phyloP scores from a whole-genome alignment of 805 yeast species.

The Ogataea ramenticola region DNA sequence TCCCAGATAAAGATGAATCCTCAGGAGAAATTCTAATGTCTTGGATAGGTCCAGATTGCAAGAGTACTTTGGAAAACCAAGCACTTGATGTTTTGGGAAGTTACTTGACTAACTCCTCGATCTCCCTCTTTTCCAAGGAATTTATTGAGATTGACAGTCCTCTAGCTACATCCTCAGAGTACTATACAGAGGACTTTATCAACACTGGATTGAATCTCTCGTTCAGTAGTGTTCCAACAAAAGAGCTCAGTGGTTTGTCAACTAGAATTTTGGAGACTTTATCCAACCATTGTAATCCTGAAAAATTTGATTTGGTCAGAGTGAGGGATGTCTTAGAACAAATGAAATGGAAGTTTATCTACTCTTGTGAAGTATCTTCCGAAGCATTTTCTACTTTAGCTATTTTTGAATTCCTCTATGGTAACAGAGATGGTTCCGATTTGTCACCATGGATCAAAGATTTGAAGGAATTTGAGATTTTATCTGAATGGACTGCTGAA shows the following conservation, averaged over 20 bases:
- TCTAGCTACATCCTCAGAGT: slow-evolving; percentile 61
- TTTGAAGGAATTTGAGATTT: slow-evolving; percentile 51
- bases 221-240: slow-evolving; percentile 72
- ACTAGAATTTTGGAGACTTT: slow-evolving; percentile 43
- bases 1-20: slow-evolving; percentile 86
- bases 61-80: slow-evolving; percentile 43
- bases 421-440: slow-evolving; percentile 53
- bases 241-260: slow-evolving; percentile 47
- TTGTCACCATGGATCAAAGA: slow-evolving; percentile 48
- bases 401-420: slow-evolving; percentile 75
- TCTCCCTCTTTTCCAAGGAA: slow-evolving; percentile 63
- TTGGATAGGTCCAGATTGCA: slow-evolving; percentile 75
- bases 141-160: slow-evolving; percentile 83
- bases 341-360: slow-evolving; percentile 51
- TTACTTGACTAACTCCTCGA: slow-evolving; percentile 71
- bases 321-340: slow-evolving; percentile 65
- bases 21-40: slow-evolving; percentile 67
- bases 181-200: slow-evolving; percentile 67
- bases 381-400: slow-evolving; percentile 57
- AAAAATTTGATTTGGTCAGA: slow-evolving; percentile 53
- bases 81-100: slow-evolving; percentile 68
- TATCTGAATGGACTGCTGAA: slow-evolving; percentile 52
- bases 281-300: slow-evolving; percentile 39
- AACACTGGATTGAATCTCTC: slow-evolving; percentile 51
- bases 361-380: slow-evolving; percentile 57